These are phyloP conservation scores for Xylariaceae sp. DNA, from an alignment of 2,329 filamentous ascomycete genomes.

Conservation along the genomic window DNA sequence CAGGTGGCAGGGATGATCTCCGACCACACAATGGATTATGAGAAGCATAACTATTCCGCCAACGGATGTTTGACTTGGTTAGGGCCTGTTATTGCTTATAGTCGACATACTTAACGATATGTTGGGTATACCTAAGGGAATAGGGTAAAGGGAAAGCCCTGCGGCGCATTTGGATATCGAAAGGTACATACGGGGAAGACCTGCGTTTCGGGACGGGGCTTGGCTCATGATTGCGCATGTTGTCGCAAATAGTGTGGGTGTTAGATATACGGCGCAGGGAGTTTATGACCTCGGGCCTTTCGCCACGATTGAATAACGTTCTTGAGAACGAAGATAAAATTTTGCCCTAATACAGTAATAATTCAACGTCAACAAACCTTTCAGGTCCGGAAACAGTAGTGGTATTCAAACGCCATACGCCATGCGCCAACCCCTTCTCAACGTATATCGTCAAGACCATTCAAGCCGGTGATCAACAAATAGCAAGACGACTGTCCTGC, in stretches of 20 bases:
- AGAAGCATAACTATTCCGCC: background rate
- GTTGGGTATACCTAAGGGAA: no score
- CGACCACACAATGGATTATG: background rate
- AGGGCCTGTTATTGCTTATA: background rate
- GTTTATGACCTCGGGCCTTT: background rate
- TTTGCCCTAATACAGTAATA: background rate
- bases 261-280: conserved; percentile 3
- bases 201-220: background rate
- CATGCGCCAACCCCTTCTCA: conserved; percentile 7
- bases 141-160: background rate
- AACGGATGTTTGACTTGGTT: background rate
- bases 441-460: conserved; percentile 6
- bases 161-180: background rate
- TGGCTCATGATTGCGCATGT: background rate
- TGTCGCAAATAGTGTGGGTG: background rate
- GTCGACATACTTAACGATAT: no score
- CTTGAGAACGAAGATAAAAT: background rate
- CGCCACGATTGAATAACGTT: background rate
- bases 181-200: background rate
- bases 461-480: background rate
- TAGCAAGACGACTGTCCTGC: background rate
- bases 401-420: conserved; percentile 26
- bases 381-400: conserved; percentile 3
- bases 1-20: conserved; percentile 3
- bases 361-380: background rate